phyloP scores from a whole-genome alignment of 2,329 filamentous ascomycete genomes.

The Exophiala aquamarina region DNA sequence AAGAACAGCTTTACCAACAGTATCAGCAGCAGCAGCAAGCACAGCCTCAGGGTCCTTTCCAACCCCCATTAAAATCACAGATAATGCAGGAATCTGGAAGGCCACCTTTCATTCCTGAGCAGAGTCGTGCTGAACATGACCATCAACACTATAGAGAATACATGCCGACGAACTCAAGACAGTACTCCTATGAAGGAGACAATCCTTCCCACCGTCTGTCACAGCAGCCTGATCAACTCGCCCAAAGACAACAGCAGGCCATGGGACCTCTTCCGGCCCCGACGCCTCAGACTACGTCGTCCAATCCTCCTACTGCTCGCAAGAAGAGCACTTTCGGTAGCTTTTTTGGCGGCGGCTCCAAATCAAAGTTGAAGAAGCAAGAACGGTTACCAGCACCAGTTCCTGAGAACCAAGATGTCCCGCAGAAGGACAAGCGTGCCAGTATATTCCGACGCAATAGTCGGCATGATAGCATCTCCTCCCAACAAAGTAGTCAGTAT shows the following conservation, averaged over 20 bases:
- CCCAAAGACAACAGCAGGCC: constrained; percentile 10
- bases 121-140: too few relatives aligned
- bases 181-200: too few relatives aligned
- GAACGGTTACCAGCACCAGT: constrained; percentile 1
- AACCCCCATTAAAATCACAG: neutral
- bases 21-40: neutral
- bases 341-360: constrained; percentile 17
- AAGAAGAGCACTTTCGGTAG: constrained; percentile 21
- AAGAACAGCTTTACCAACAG: neutral
- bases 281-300: neutral
- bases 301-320: neutral
- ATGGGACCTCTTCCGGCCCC: constrained; percentile 13
- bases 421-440: constrained; percentile 17
- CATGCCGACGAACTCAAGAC: too few relatives aligned
- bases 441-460: constrained; percentile 18
- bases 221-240: neutral
- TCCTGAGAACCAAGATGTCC: neutral
- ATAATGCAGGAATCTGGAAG: too few relatives aligned
- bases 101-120: too few relatives aligned
- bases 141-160: too few relatives aligned
- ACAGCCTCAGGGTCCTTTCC: neutral
- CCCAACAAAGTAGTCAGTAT: constrained; percentile 18
- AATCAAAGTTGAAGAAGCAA: constrained; percentile 19
- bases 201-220: neutral
- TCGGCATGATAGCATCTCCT: constrained; percentile 20